Base-by-base conservation (phyloP, 2,329 filamentous ascomycete genomes). In the Phoma herbarum region DNA sequence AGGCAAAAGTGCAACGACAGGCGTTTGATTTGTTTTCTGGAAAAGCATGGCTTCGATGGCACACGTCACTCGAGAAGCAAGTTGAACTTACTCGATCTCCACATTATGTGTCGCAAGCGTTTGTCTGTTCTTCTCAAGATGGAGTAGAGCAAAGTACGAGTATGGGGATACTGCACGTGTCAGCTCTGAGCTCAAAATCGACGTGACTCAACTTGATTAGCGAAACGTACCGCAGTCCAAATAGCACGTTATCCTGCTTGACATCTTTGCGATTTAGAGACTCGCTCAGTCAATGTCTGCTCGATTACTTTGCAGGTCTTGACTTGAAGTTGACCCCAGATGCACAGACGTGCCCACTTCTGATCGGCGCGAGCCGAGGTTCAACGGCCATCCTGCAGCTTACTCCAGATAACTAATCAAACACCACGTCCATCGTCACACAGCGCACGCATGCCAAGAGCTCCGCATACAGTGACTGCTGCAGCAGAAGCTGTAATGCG, bases 191-290 rank as follows among this genome's bases (percentile, higher is more conserved):
- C 18, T 29, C 8, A 31, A 20, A 23, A 18, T 33, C 18, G 9
- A 42, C 12, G 23, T 20, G 11, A 5, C 26, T 5, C 4, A 29
- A 22, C n/a, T 2, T 11, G 14, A 5, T 20, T 9, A 14, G n/a
- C 23, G 12, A 20, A n/a, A 67, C 81, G 60, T 77, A 90, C 88
- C 85, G 69, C 88, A 84, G 75, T 91, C 89, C 54, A 91, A 62
- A 69, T 90, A 91, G 59, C 83, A 84, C 61, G 89, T 86, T 64
- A 91, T 90, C 55, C 83, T 83, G 52, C 84, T 82, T 20, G 80
- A 80, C 87, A 90, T 89, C 3, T 45, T 72, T 39, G 59, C 22
- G 26, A 45, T 33, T 16, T 22, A 3, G 0, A 14, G 18, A 9
- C 7, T 11, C 1, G 10, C 8, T 9, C 12, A 45, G 12, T 2